Evolutionary conservation across 1,139 yeast species (phyloP).

Genomic region (Yamadazyma songkhlaensis): DNA sequence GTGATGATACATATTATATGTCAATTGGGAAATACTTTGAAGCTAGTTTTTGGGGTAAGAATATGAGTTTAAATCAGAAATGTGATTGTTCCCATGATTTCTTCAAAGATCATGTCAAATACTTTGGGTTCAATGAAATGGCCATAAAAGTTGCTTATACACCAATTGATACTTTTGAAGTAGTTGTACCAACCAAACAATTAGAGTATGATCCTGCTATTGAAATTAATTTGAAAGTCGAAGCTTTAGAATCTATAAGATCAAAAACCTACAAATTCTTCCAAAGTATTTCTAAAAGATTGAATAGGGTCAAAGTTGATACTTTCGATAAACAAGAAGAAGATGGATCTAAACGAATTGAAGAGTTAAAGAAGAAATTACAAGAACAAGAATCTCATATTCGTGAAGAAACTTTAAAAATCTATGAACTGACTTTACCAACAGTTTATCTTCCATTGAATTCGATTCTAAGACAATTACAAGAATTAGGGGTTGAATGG

Average conservation of each 20-base stretch:
- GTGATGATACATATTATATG: slow-evolving; percentile 83
- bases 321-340: slow-evolving; percentile 70
- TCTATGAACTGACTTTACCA: slow-evolving; percentile 57
- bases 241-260: slow-evolving; percentile 54
- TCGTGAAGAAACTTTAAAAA: slow-evolving; percentile 42
- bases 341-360: slow-evolving; percentile 61
- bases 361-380: slow-evolving; percentile 54
- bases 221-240: slow-evolving; percentile 67
- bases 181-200: slow-evolving; percentile 73
- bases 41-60: slow-evolving; percentile 73
- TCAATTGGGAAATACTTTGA: slow-evolving; percentile 94
- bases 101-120: slow-evolving; percentile 75
- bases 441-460: slow-evolving; percentile 72
- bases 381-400: slow-evolving; percentile 50
- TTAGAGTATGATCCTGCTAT: slow-evolving; percentile 71
- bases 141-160: slow-evolving; percentile 80
- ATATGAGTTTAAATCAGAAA: slow-evolving; percentile 26
- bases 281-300: slow-evolving; percentile 66
- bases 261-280: slow-evolving; percentile 61
- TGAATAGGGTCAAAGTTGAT: slow-evolving; percentile 80
- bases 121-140: slow-evolving; percentile 78
- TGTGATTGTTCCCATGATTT: slow-evolving; percentile 69
- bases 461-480: slow-evolving; percentile 64
- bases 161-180: slow-evolving; percentile 69
- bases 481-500: slow-evolving; percentile 85